Evolutionary conservation across 75 land plant species (phyloP).

Genomic region (Cryptomeria japonica): DNA sequence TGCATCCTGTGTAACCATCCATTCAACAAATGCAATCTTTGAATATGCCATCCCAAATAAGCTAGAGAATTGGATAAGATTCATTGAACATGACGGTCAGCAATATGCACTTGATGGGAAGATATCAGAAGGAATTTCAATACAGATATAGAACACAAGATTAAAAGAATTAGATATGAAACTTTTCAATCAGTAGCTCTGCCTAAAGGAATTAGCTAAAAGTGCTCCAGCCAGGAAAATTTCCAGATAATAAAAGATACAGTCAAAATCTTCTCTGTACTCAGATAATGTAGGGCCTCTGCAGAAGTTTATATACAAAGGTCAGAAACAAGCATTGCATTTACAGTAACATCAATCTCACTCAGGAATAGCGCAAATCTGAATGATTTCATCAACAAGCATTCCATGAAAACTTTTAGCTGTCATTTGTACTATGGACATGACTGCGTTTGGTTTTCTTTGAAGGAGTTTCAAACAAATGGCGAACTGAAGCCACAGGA

Average conservation of each 20-base stretch:
- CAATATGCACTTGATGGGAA: not conserved
- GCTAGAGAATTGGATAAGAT: not conserved
- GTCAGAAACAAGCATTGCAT: not conserved
- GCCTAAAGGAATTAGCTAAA: not conserved
- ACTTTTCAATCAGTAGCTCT: not conserved
- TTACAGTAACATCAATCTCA: not conserved
- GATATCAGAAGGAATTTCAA: not conserved
- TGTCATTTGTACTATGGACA: not conserved
- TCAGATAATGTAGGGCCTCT: not conserved
- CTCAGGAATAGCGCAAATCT: not conserved
- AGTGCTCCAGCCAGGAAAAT: not conserved
- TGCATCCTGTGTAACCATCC: not conserved
- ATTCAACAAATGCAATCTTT: not conserved
- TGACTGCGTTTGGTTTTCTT: conserved; percentile 7
- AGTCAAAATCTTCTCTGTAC: not conserved
- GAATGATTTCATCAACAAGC: not conserved
- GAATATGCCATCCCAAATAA: not conserved
- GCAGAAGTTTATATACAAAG: not conserved
- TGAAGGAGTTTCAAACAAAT: conserved; percentile 9
- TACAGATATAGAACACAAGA: not conserved
- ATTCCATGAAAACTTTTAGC: not conserved
- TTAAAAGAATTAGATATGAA: not conserved
- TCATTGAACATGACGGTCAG: not conserved
- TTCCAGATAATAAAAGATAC: not conserved
- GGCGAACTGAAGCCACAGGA: conserved; percentile 15